Percentiles rank a stretch among this genome's conserved stretches.
These are phyloP conservation scores for Amanita pseudoporphyria DNA, from an alignment of 768 basidiomycete species.

Conservation along the genomic window DNA sequence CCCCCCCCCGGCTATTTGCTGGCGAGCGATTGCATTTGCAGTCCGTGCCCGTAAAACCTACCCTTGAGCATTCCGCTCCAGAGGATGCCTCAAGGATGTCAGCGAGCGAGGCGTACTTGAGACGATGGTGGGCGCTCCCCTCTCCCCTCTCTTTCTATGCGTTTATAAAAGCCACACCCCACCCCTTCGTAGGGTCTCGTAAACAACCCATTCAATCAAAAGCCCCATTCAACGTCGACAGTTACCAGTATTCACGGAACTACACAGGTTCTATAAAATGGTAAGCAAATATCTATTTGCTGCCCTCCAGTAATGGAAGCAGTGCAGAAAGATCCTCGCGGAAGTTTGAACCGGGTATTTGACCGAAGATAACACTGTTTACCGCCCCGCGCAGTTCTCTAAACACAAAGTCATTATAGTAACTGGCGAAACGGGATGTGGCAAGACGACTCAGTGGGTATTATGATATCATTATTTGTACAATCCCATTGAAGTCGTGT, in stretches of 20 bases:
- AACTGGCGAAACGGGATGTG: conserved; percentile 86
- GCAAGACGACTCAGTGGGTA: conserved; percentile 83
- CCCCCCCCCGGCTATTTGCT: too few species aligned
- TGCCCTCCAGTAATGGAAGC: not conserved
- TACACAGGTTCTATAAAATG: conserved; percentile 77
- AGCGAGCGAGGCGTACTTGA: too few species aligned
- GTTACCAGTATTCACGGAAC: conserved; percentile 75
- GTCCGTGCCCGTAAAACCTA: too few species aligned
- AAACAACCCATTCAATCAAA: conserved; percentile 68
- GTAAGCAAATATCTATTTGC: not conserved
- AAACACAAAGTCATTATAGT: conserved; percentile 73
- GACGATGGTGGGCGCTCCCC: too few species aligned
- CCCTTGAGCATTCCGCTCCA: too few species aligned
- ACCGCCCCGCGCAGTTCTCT: conserved; percentile 33
- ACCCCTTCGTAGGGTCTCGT: too few species aligned
- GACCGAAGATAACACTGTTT: conserved; percentile 15
- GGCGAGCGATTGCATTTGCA: too few species aligned
- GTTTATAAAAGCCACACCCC: too few species aligned
- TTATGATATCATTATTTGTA: conserved; percentile 5
- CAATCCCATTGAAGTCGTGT: not conserved
- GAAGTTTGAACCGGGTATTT: too few species aligned
- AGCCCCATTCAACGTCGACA: conserved; percentile 64
- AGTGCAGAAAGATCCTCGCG: not conserved
- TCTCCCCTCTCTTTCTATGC: too few species aligned
- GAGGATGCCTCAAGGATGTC: too few species aligned